Evolutionary conservation across 2,329 filamentous ascomycete species (phyloP).

Genomic region (Trichophaea hybrida): DNA sequence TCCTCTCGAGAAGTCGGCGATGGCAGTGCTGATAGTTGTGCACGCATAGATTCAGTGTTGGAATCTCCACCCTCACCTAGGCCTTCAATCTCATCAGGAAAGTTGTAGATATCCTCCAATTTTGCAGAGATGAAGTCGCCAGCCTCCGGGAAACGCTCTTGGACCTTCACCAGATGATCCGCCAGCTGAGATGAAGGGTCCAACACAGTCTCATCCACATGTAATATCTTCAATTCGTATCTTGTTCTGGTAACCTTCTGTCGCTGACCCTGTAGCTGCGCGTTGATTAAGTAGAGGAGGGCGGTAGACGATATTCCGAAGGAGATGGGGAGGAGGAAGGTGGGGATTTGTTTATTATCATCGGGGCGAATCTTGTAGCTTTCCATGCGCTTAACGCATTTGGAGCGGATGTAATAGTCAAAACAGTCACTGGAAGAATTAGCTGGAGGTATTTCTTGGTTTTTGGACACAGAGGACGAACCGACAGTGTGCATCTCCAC

Average conservation of each 20-base stretch:
- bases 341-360: slow-evolving; percentile 26
- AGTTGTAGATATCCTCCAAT: slow-evolving; percentile 47
- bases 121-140: slow-evolving; percentile 44
- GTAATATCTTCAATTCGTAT: slow-evolving; percentile 52
- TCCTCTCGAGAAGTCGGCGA: slow-evolving; percentile 66
- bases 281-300: slow-evolving; percentile 60
- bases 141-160: slow-evolving; percentile 50
- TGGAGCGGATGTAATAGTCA: slow-evolving; percentile 58
- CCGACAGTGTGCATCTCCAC: slow-evolving; percentile 25
- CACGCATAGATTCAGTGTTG: slow-evolving; percentile 35
- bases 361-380: slow-evolving; percentile 40
- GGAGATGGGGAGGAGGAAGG: slow-evolving; percentile 64
- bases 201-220: slow-evolving; percentile 35
- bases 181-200: slow-evolving; percentile 18
- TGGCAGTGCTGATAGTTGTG: slow-evolving; percentile 46
- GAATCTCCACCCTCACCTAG: background rate
- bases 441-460: background rate
- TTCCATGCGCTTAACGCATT: slow-evolving; percentile 65
- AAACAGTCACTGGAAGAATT: slow-evolving; percentile 46
- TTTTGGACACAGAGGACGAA: slow-evolving; percentile 26
- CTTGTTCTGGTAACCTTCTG: slow-evolving; percentile 48
- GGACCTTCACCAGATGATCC: slow-evolving; percentile 36
- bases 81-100: slow-evolving; percentile 29
- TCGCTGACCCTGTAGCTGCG: slow-evolving; percentile 51
- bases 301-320: slow-evolving; percentile 68